Base-by-base conservation (phyloP, 2,329 filamentous ascomycete genomes). In the Apiospora kogelbergensis region DNA sequence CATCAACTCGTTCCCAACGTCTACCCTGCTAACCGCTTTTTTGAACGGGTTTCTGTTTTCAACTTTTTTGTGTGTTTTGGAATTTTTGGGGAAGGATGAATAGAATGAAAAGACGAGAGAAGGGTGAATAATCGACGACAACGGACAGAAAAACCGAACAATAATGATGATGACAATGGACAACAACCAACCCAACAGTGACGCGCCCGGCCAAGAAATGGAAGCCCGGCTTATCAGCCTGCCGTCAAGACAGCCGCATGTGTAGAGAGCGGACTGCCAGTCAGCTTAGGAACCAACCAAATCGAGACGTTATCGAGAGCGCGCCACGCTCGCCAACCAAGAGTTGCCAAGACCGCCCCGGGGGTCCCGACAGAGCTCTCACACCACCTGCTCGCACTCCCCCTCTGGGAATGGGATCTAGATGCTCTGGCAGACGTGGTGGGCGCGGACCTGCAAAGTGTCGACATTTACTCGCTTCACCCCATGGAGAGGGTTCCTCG, bases 221-320 rank as follows among this genome's bases (percentile, higher is more conserved):
- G 53, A 60, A 60, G 53, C 53, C 53, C 53, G 53, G 53, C 53
- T 60, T 60, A 60, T 60, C 53, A 60, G 53, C 53, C 53, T 37
- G 53, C 53, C 53, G 22, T 60, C 53, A 37, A 37, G 30, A 30
- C 53, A 60, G 53, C 22, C 26, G 20, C 20, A 15, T 60, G 20
- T 60, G 10, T 17, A 37, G 11, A 11, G 13, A n/a, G 30, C 53
- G 11, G 13, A 60, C 53, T 37, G 53, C 53, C 53, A 60, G 53
- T 60, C 53, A 6, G 53, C 53, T 60, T 60, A 60, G 26, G 53
- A 60, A 60, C n/a, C 53, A 60, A 11, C 53, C 30, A 60, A 37
- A n/a, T 60, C 53, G 30, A 60, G 53, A 60, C 53, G 53, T 60
- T 60, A 37, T 33, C 53, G 53, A 60, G 53, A 37, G 53, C 30